Evolutionary conservation across 371 early-diverging fungal genomes (phyloP).

Genomic region (Catenaria anguillulae): DNA sequence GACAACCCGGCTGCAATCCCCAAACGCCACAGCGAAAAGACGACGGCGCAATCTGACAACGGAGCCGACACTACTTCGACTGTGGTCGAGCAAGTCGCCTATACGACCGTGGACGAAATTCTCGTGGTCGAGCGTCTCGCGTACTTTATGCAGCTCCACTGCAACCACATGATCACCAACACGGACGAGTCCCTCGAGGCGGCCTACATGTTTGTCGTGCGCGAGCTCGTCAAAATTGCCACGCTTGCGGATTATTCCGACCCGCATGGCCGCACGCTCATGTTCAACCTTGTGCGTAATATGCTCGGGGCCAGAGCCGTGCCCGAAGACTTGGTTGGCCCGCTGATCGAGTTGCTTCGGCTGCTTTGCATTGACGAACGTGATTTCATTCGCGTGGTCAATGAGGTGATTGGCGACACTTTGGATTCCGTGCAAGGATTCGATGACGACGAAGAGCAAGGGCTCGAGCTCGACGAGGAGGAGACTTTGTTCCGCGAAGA

Average conservation of each 20-base stretch:
- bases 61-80: too few species aligned
- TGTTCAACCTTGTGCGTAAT: not conserved
- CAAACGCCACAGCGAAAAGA: too few species aligned
- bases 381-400: not conserved
- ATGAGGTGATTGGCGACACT: not conserved
- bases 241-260: not conserved
- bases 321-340: not conserved
- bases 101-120: not conserved
- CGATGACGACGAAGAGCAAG: not conserved
- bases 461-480: not conserved
- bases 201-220: not conserved
- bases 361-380: not conserved
- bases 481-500: not conserved
- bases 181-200: not conserved
- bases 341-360: not conserved
- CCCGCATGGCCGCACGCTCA: not conserved
- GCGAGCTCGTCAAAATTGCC: not conserved
- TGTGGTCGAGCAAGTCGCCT: not conserved
- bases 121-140: not conserved
- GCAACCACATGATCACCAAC: conserved; percentile 2
- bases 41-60: too few species aligned
- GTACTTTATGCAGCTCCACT: conserved; percentile 1
- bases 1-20: not conserved
- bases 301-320: not conserved
- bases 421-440: not conserved